Evolutionary conservation across 768 basidiomycete species (phyloP).

Genomic region (Boletus sensibilis): DNA sequence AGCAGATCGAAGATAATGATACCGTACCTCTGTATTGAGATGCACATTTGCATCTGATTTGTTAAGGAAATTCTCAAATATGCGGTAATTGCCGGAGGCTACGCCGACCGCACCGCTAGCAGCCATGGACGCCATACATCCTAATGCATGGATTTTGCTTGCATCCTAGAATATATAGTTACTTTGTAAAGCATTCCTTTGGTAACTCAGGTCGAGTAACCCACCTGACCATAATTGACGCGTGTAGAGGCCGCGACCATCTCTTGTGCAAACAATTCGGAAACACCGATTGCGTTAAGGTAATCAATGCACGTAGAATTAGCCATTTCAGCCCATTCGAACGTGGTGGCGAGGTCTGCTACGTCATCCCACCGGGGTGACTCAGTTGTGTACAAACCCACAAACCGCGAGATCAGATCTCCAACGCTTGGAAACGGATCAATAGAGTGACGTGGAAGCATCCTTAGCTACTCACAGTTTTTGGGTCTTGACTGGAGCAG

Average conservation of each 20-base stretch:
- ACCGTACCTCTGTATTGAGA: constrained; percentile 63
- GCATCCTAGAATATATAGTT: constrained; percentile 47
- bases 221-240: constrained; percentile 81
- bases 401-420: constrained; percentile 49
- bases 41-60: constrained; percentile 66
- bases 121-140: constrained; percentile 69
- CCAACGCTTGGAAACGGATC: constrained; percentile 46
- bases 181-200: neutral
- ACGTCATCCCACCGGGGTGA: constrained; percentile 66
- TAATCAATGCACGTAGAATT: constrained; percentile 57
- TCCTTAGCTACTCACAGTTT: constrained; percentile 42
- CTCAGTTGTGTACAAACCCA: constrained; percentile 52
- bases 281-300: constrained; percentile 53
- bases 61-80: constrained; percentile 81
- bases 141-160: constrained; percentile 73
- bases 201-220: neutral
- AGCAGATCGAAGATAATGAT: neutral
- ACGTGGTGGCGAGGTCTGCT: constrained; percentile 47
- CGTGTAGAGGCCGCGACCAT: constrained; percentile 77
- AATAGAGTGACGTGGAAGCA: neutral
- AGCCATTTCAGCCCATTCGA: constrained; percentile 51
- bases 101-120: constrained; percentile 64
- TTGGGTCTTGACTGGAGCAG: constrained; percentile 56
- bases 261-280: constrained; percentile 62
- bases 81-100: constrained; percentile 76